Percentiles rank a stretch among this genome's conserved stretches.
Conservation (phyloP, 208 protist species). For the Leptomonas pyrrhocoris region DNA sequence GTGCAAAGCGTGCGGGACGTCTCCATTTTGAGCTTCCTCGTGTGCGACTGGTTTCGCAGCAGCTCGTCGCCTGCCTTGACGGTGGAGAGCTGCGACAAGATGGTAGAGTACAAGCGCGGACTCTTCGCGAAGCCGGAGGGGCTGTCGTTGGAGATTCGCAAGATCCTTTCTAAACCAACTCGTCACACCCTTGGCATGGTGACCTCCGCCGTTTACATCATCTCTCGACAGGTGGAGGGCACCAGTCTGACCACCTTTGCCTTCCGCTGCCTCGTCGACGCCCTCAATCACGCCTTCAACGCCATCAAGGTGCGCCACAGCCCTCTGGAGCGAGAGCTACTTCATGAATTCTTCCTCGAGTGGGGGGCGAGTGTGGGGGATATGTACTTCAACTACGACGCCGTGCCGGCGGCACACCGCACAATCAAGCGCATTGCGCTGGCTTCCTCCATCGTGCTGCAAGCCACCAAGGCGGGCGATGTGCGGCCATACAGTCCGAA, state of each 20-base stretch:
- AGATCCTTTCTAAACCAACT: slow-evolving; percentile 62
- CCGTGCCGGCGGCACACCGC: slow-evolving; percentile 46
- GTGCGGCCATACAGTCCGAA: slow-evolving; percentile 1
- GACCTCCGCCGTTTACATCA: slow-evolving; percentile 66
- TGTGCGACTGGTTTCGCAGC: slow-evolving; percentile 82
- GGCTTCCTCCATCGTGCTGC: slow-evolving; percentile 60
- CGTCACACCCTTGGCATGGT: slow-evolving; percentile 84
- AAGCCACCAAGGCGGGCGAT: slow-evolving; percentile 23
- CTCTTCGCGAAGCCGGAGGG: slow-evolving; percentile 38
- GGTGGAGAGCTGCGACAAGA: slow-evolving; percentile 58
- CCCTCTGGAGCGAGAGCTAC: slow-evolving; percentile 71
- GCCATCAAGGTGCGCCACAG: slow-evolving; percentile 72
- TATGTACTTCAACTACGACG: slow-evolving; percentile 77
- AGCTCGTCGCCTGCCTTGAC: slow-evolving; percentile 67
- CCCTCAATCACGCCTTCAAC: slow-evolving; percentile 80
- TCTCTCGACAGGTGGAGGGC: slow-evolving; percentile 45
- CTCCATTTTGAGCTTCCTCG: slow-evolving; percentile 70
- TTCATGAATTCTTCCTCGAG: slow-evolving; percentile 74
- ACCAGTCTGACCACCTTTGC: slow-evolving; percentile 51
- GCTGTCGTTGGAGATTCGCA: slow-evolving; percentile 46
- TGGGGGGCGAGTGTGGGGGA: slow-evolving; percentile 66
- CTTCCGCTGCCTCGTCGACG: slow-evolving; percentile 67
- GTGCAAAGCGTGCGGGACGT: slow-evolving; percentile 65
- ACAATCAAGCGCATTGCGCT: slow-evolving; percentile 71
- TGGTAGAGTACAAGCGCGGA: slow-evolving; percentile 60